phyloP scores from a whole-genome alignment of 257 asterid genomes.

The Salvia rosmarinus region DNA sequence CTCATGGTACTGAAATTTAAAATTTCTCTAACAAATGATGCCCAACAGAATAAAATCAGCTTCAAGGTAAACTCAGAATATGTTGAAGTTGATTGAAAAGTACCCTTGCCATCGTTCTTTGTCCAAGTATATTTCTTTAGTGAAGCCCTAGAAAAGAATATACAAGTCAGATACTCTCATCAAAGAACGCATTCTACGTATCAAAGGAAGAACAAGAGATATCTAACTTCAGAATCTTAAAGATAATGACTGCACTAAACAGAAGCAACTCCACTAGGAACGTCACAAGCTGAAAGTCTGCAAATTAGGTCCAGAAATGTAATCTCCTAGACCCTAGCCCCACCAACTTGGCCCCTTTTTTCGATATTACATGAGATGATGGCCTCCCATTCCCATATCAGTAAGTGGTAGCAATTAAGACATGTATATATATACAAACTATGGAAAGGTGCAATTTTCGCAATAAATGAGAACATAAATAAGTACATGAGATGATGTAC shows the following conservation, averaged over 20 bases:
- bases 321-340: background rate
- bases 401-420: no score
- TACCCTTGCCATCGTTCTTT: slow-evolving; percentile 99
- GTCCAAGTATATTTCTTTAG: slow-evolving; percentile 93
- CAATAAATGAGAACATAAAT: no score
- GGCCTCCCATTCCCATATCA: no score
- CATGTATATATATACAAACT: no score
- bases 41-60: slow-evolving; percentile 16
- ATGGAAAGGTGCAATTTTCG: no score
- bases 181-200: slow-evolving; percentile 25
- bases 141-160: slow-evolving; percentile 70
- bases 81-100: slow-evolving; percentile 32
- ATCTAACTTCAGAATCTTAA: slow-evolving; percentile 2
- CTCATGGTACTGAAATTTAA: slow-evolving; percentile 7
- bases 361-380: no score
- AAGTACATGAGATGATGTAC: no score
- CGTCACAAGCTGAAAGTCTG: slow-evolving; percentile 8
- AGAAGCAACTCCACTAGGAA: slow-evolving; percentile 9
- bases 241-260: background rate
- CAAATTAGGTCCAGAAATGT: slow-evolving; percentile 6
- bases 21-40: background rate
- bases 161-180: slow-evolving; percentile 34
- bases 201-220: slow-evolving; percentile 16
- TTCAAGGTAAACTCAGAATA: slow-evolving; percentile 20
- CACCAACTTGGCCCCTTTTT: background rate